Conservation (phyloP, 1,284 basidiomycete genomes). For the Malassezia japonica region DNA sequence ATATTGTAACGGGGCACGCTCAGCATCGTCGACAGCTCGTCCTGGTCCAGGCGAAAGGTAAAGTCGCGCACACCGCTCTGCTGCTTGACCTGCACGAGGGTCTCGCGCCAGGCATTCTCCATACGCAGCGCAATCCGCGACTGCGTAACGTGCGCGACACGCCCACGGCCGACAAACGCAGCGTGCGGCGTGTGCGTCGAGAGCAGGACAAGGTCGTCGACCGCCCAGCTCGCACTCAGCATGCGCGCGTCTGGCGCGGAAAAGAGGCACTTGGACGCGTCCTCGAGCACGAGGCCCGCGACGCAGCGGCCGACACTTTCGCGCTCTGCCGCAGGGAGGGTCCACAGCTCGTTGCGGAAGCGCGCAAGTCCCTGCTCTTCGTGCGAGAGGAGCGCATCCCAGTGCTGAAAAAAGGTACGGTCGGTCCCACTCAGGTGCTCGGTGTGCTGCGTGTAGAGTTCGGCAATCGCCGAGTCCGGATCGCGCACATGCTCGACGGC, state of each 20-base stretch:
- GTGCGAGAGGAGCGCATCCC: constrained; percentile 76
- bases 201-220: constrained; percentile 68
- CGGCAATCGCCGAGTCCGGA: constrained; percentile 57
- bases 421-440: constrained; percentile 65
- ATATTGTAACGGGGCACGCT: constrained; percentile 79
- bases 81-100: constrained; percentile 23
- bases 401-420: constrained; percentile 71
- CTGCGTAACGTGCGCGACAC: constrained; percentile 49
- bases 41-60: constrained; percentile 81
- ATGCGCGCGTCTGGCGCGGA: too few species aligned
- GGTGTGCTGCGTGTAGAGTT: constrained; percentile 68
- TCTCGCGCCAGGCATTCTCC: constrained; percentile 61
- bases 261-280: constrained; percentile 47
- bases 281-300: constrained; percentile 45
- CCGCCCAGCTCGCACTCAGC: constrained; percentile 55
- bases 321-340: constrained; percentile 68
- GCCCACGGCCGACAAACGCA: constrained; percentile 4
- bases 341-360: constrained; percentile 87
- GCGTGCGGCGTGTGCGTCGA: constrained; percentile 57
- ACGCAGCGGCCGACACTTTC: constrained; percentile 54
- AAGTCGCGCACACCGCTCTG: constrained; percentile 33
- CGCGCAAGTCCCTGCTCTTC: constrained; percentile 79
- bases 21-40: constrained; percentile 80
- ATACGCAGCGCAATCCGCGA: constrained; percentile 64
- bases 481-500: constrained; percentile 29